Conservation (phyloP, 192 early-diverging fungal genomes). For the Linnemannia elongata region DNA sequence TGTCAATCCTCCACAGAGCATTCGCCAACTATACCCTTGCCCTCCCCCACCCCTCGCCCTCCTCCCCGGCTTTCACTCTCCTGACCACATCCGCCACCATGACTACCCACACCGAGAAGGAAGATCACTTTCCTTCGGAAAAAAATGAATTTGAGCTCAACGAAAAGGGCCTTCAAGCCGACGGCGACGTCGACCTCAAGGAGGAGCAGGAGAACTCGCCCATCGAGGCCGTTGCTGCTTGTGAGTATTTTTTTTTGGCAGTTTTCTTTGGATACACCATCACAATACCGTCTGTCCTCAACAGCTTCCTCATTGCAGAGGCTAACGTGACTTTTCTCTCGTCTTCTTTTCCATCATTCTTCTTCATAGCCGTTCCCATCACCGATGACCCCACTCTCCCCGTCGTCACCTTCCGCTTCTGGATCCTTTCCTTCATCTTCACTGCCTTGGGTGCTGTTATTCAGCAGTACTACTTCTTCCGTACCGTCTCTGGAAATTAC, state of each 20-base stretch:
- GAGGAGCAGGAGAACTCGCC: constrained; percentile 29
- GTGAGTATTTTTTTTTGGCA: background rate
- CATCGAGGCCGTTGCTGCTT: constrained; percentile 24
- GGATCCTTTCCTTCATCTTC: constrained; percentile 64
- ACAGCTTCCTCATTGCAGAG: background rate
- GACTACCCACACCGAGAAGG: background rate
- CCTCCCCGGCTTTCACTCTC: background rate
- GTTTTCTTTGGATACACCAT: background rate
- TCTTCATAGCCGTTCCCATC: constrained; percentile 42
- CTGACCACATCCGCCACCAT: background rate
- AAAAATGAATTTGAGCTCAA: constrained; percentile 4
- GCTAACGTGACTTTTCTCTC: background rate
- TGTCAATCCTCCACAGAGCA: constrained; percentile 29
- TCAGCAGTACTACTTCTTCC: constrained; percentile 57
- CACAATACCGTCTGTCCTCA: too few species aligned
- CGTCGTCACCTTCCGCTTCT: constrained; percentile 62
- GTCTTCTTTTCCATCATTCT: background rate
- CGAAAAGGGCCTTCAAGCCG: background rate
- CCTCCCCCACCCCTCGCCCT: background rate
- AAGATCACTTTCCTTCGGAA: constrained; percentile 1
- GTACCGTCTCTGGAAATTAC: constrained; percentile 26
- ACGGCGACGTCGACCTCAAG: background rate
- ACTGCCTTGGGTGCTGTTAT: constrained; percentile 49
- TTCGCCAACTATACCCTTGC: constrained; percentile 13
- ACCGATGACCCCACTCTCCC: constrained; percentile 61